Base-by-base conservation (phyloP, 2,329 filamentous ascomycete species). In the Botrytis hyacinthi region DNA sequence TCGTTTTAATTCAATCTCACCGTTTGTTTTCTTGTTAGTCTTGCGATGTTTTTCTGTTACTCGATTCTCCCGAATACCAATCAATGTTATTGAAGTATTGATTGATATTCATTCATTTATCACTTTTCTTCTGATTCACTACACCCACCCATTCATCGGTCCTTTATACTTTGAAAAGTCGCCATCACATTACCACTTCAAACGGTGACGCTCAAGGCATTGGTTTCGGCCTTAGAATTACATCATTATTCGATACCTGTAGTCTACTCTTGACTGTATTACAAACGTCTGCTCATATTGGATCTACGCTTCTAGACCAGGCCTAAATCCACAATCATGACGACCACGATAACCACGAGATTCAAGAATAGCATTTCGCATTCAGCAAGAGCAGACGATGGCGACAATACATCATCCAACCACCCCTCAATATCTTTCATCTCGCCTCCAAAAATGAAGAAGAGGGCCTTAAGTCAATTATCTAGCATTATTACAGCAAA, bases 331-430 rank as follows among this genome's bases (percentile, higher is more conserved):
- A 57, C 51, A 57, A 57, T 29, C n/a, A 57, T 57, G 51, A 29
- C 51, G 26, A 42, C 35, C 37, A 68, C 54, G n/a, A 57, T 51
- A 32, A 29, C 54, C 20, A 46, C 8, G 16, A 67, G 46, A 40
- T 68, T 42, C 22, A 72, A 72, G 42, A 57, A 46, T 37, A 59
- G 22, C 32, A 59, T 67, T 57, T 68, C 71, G 29, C 37, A 66
- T 37, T 51, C 61, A 16, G 12, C 62, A 22, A 12, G 29, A 29
- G 22, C 37, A 22, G 29, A 48, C n/a, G 93, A 80, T 84, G 48
- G n/a, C 37, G 48, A 72, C 20, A 40, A 60, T 48, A 29, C 40
- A n/a, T 26, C 69, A 14, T 16, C 61, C 8, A 44, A 40, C 18
- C 54, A 37, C 37, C 32, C 57, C 5, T n/a, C 70, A 29, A 29